These are phyloP conservation scores for Backusella australiensis DNA, from an alignment of 192 early-diverging fungal genomes.

Conservation along the genomic window DNA sequence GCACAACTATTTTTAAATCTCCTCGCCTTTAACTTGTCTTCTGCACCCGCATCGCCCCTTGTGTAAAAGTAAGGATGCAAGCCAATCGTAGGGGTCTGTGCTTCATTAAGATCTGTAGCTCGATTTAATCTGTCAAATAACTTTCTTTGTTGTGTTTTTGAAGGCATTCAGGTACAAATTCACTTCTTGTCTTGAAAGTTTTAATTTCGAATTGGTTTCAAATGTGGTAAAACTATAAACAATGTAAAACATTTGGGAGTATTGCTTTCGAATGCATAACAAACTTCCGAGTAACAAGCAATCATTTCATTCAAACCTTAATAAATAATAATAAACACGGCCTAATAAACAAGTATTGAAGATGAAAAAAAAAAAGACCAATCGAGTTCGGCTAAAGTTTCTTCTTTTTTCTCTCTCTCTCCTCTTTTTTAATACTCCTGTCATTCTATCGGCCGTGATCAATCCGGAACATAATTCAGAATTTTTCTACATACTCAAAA, in stretches of 20 bases:
- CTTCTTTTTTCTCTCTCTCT: not conserved
- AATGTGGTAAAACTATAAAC: not conserved
- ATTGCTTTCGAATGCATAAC: not conserved
- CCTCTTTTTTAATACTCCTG: not conserved
- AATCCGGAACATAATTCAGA: slow-evolving; percentile 4
- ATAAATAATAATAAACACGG: not conserved
- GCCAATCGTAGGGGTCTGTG: not conserved
- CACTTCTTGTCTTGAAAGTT: not conserved
- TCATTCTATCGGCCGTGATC: not conserved
- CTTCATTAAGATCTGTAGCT: not conserved
- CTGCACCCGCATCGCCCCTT: not conserved
- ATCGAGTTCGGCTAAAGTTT: not conserved
- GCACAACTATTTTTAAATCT: not conserved
- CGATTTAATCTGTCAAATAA: not conserved
- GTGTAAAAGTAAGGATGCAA: slow-evolving; percentile 1
- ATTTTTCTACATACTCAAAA: slow-evolving; percentile 24
- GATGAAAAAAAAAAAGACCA: not conserved
- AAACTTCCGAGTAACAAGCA: not conserved
- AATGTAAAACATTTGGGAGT: not conserved
- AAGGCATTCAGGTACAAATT: not conserved
- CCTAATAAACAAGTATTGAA: not conserved
- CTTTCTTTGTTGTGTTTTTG: not conserved
- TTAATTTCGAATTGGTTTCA: not conserved
- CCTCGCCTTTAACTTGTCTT: not conserved
- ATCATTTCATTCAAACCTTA: not conserved